Percentiles rank a stretch among this genome's conserved stretches.
Conservation (phyloP, 208 protist genomes). For the Endotrypanum monterogeii region DNA sequence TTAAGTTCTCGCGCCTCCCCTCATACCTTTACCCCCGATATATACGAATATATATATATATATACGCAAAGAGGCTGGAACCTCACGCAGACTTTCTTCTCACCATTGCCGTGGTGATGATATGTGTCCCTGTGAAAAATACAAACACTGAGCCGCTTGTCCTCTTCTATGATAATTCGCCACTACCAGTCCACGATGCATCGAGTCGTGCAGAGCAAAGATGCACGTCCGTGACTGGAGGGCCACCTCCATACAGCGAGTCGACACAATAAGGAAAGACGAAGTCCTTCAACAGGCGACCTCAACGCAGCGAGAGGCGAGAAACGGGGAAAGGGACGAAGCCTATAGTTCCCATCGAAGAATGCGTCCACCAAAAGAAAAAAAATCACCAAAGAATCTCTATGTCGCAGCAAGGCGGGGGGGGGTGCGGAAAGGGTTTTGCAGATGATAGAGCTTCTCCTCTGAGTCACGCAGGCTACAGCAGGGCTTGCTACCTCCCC, state of each 20-base stretch:
- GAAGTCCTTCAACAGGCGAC: neutral
- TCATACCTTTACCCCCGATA: neutral
- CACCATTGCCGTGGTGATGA: too few relatives aligned
- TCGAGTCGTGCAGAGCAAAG: neutral
- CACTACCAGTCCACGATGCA: neutral
- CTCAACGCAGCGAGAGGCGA: neutral
- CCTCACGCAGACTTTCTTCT: neutral
- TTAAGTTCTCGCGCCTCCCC: neutral
- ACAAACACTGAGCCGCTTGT: neutral
- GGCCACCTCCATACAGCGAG: neutral
- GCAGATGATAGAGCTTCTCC: neutral
- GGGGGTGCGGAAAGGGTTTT: slow-evolving; percentile 11
- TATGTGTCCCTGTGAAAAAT: too few relatives aligned
- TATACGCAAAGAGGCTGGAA: too few relatives aligned
- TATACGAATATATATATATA: neutral
- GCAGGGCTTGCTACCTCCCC: too few relatives aligned
- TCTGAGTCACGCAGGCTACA: neutral
- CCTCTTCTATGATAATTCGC: slow-evolving; percentile 5
- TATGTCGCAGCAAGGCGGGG: slow-evolving; percentile 10
- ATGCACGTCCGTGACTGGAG: neutral
- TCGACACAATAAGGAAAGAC: neutral
- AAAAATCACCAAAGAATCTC: slow-evolving; percentile 7
- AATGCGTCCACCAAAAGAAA: slow-evolving; percentile 2
- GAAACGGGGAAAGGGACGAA: neutral
- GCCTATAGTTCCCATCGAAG: neutral